Percentiles rank a stretch among this genome's conserved stretches.
These are phyloP conservation scores for Coprinellus micaceus DNA, from an alignment of 768 basidiomycete species.

Conservation along the genomic window DNA sequence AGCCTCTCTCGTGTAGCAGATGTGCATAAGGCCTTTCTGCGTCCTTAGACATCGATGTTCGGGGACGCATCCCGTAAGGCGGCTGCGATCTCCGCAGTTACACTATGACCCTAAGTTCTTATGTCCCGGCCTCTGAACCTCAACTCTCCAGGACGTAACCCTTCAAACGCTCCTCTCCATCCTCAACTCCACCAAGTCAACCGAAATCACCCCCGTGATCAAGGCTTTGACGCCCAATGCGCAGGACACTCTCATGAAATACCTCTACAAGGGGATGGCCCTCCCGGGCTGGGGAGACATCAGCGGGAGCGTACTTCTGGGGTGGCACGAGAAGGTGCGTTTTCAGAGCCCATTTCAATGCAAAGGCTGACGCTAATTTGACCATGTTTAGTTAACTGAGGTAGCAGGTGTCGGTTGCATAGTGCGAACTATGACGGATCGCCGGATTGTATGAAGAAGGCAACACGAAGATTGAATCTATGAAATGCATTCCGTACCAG, in stretches of 20 bases:
- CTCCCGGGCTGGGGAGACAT: constrained; percentile 60
- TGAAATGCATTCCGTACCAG: no score
- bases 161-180: constrained; percentile 81
- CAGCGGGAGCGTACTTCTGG: constrained; percentile 60
- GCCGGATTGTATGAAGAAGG: constrained; percentile 41
- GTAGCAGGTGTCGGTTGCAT: constrained; percentile 93
- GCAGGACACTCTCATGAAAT: constrained; percentile 95
- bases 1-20: neutral
- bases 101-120: neutral
- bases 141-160: constrained; percentile 56
- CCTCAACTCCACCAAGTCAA: constrained; percentile 88
- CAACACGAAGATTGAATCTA: no score
- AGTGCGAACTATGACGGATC: constrained; percentile 72
- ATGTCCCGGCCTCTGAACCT: neutral
- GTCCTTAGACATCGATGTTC: neutral
- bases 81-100: neutral
- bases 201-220: constrained; percentile 77
- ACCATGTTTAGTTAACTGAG: constrained; percentile 70
- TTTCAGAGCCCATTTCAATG: neutral
- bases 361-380: neutral
- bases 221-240: constrained; percentile 66
- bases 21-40: neutral
- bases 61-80: no score
- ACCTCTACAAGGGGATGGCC: constrained; percentile 95
- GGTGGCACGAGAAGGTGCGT: constrained; percentile 95